Percentiles rank a stretch among this genome's conserved stretches.
Evolutionary conservation across 2,329 filamentous ascomycete species (phyloP).

Genomic region (Alternaria metachromatica): DNA sequence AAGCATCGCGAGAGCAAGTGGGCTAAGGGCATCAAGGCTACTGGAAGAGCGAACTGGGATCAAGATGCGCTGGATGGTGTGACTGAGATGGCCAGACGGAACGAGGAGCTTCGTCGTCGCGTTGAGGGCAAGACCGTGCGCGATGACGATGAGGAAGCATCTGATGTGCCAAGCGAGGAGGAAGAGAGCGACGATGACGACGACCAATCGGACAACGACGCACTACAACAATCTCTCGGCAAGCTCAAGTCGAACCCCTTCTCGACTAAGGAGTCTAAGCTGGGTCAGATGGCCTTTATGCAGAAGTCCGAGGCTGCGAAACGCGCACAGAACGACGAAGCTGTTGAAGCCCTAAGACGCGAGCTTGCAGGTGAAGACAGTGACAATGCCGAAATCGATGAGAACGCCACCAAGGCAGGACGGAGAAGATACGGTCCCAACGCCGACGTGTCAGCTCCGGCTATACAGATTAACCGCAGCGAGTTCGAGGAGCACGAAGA

Average conservation of each 20-base stretch:
- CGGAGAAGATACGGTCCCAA: constrained; percentile 72
- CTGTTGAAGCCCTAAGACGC: constrained; percentile 64
- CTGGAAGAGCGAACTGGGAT: constrained; percentile 84
- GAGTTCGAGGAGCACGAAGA: constrained; percentile 68
- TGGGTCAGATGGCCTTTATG: constrained; percentile 95
- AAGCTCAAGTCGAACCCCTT: constrained; percentile 54
- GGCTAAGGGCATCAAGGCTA: constrained; percentile 83
- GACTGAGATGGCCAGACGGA: constrained; percentile 79
- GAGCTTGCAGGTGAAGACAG: constrained; percentile 72
- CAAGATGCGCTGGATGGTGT: constrained; percentile 81
- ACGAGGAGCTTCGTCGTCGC: constrained; percentile 80
- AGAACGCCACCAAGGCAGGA: constrained; percentile 68
- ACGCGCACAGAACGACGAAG: constrained; percentile 81
- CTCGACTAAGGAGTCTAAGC: constrained; percentile 67
- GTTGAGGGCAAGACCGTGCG: constrained; percentile 73
- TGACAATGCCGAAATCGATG: constrained; percentile 54
- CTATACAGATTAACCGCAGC: constrained; percentile 47
- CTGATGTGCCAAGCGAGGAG: constrained; percentile 55
- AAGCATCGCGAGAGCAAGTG: constrained; percentile 89
- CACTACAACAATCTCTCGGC: constrained; percentile 44
- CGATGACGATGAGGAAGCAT: constrained; percentile 58
- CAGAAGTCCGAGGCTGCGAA: constrained; percentile 80
- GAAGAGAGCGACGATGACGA: constrained; percentile 65
- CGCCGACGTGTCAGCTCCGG: constrained; percentile 40
- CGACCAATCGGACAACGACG: constrained; percentile 61